A percentile compares a stretch with the other conserved stretches of the same genome.
These are phyloP conservation scores for Gigaspora rosea DNA, from an alignment of 192 early-diverging fungal species.

Conservation along the genomic window DNA sequence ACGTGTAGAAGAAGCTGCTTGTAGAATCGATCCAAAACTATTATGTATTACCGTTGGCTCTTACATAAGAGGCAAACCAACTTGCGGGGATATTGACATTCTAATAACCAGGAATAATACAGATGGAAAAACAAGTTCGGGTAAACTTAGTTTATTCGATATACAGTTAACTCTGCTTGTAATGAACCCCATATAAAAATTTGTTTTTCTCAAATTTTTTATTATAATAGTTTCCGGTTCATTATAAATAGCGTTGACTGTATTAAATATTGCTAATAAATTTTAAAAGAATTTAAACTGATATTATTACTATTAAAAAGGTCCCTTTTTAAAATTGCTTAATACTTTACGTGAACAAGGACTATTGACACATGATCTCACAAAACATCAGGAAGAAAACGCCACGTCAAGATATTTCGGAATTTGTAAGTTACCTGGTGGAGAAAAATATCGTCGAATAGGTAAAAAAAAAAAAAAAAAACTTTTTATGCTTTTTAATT, in stretches of 20 bases:
- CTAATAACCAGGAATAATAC: constrained; percentile 6
- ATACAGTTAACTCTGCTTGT: background rate
- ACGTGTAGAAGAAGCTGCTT: background rate
- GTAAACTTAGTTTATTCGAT: background rate
- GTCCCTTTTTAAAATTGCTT: background rate
- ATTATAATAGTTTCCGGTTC: no score
- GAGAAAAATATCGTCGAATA: constrained; percentile 9
- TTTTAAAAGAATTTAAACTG: background rate
- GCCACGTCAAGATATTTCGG: constrained; percentile 4
- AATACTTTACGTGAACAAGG: background rate
- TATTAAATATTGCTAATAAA: no score
- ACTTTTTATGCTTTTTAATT: background rate
- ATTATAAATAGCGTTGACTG: no score
- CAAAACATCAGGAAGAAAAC: background rate
- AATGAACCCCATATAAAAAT: background rate
- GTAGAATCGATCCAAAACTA: background rate
- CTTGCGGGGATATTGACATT: constrained; percentile 14
- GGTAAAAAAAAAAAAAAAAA: background rate
- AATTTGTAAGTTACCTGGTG: constrained; percentile 14
- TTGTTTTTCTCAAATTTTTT: background rate
- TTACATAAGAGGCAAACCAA: background rate
- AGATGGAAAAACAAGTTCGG: background rate
- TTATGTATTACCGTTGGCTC: background rate
- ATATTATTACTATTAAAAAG: background rate
- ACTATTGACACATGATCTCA: background rate